Base-by-base conservation (phyloP, 768 basidiomycete genomes). In the Calocera cornea region DNA sequence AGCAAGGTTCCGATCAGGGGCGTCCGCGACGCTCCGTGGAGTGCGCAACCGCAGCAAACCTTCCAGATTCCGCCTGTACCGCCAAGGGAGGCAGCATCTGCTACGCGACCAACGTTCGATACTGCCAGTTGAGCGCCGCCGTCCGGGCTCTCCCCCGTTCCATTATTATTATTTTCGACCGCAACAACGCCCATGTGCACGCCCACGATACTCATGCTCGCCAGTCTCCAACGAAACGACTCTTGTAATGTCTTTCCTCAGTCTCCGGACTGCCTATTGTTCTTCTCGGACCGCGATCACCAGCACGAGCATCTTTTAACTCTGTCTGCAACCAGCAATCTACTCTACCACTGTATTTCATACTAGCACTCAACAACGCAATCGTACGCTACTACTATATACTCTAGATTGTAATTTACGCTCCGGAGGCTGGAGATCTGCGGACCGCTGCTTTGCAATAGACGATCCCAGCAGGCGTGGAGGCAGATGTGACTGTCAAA, bases 1-100 rank as follows among this genome's bases (percentile, higher is more conserved):
- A 47, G 44, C 44, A 47, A 47, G 19, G 7, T 19, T 7, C 24
- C 24, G 19, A 19, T 17, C 44, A 47, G 24, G 19, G 24, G 44
- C 19, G 44, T 47, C 19, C 44, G 44, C 24, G 82, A 83, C 65
- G 74, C 75, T 44, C 80, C 86, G 17, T 83, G 82, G 60, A 87
- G 84, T 71, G 84, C 85, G 31, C 77, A 81, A 67, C 81, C 82
- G 24, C 78, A 78, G 38, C 83, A 81, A 69, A 77, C 78, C 38
- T 84, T 84, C 70, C 79, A 77, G 67, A 69, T 83, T 40, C 76
- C 80, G 8, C 31, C 24, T 8, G 44, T 47, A 19, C 44, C 44
- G 24, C 44, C 44, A 19, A 47, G 44, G 44, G 8, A 47, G 19
- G 44, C 24, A 19, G 44, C 7, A 24, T 47, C 44, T 19, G 44